These are phyloP conservation scores for Ustilago xerochloae DNA, from an alignment of 1,284 basidiomycete genomes.

Conservation along the genomic window DNA sequence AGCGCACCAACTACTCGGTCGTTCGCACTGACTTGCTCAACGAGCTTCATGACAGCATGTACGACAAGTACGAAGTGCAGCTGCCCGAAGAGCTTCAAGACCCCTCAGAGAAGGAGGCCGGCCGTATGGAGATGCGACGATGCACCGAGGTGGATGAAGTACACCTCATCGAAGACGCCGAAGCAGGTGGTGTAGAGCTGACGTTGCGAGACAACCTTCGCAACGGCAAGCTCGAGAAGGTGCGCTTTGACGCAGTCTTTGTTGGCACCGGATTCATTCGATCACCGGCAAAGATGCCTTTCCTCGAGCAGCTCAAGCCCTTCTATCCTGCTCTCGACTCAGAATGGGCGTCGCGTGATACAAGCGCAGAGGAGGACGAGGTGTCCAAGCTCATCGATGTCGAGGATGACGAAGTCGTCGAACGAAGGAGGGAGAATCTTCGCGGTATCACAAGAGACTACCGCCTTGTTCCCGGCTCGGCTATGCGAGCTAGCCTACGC, in stretches of 20 bases:
- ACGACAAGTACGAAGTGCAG: slow-evolving; percentile 58
- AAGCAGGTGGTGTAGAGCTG: slow-evolving; percentile 30
- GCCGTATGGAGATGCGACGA: slow-evolving; percentile 43
- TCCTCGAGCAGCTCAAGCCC: slow-evolving; percentile 49
- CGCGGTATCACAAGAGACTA: slow-evolving; percentile 67
- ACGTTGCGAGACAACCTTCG: slow-evolving; percentile 35
- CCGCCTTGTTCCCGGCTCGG: slow-evolving; percentile 50
- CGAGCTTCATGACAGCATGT: slow-evolving; percentile 60
- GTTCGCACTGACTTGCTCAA: slow-evolving; percentile 61
- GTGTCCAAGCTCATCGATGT: slow-evolving; percentile 30
- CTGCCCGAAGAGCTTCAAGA: slow-evolving; percentile 59
- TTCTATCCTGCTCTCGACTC: slow-evolving; percentile 57
- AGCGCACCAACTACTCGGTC: slow-evolving; percentile 67
- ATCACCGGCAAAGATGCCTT: slow-evolving; percentile 43
- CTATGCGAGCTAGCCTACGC: slow-evolving; percentile 11
- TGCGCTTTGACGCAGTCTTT: slow-evolving; percentile 62
- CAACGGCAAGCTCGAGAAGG: slow-evolving; percentile 32
- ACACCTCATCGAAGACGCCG: slow-evolving; percentile 12
- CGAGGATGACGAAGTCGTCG: slow-evolving; percentile 52
- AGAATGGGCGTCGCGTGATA: slow-evolving; percentile 39
- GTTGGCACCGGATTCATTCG: slow-evolving; percentile 64
- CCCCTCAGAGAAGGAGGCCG: slow-evolving; percentile 40
- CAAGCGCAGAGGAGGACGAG: slow-evolving; percentile 48
- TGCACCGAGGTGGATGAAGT: slow-evolving; percentile 44
- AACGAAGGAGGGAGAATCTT: slow-evolving; percentile 39